phyloP scores from a whole-genome alignment of 148 eudicot genomes.

The Rhododendron vialii region DNA sequence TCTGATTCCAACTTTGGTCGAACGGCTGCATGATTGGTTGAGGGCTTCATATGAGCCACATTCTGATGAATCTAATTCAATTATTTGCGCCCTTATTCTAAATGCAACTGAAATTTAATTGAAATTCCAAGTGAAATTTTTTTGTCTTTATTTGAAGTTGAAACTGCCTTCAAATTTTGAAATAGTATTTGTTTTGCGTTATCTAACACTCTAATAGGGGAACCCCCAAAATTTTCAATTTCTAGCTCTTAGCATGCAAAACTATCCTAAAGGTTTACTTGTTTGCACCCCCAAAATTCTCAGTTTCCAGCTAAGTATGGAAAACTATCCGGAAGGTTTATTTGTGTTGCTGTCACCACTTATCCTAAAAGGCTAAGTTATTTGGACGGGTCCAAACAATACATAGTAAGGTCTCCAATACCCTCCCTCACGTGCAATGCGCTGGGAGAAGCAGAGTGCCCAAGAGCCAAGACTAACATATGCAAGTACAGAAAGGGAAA shows the following conservation, averaged over 20 bases:
- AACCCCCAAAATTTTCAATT: not conserved
- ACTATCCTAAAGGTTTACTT: not conserved
- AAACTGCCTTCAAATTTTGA: not conserved
- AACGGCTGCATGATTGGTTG: not conserved
- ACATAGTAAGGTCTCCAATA: not conserved
- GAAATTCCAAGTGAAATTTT: not conserved
- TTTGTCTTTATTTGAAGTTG: not conserved
- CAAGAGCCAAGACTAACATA: not conserved
- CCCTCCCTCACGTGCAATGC: not conserved
- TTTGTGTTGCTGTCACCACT: too few relatives aligned
- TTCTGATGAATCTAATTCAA: not conserved
- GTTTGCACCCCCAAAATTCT: too few relatives aligned
- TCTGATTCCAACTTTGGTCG: slow-evolving; percentile 1
- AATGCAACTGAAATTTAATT: not conserved
- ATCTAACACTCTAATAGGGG: not conserved
- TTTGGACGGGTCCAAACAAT: not conserved
- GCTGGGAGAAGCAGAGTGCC: not conserved
- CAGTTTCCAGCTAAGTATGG: too few relatives aligned
- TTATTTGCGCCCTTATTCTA: not conserved
- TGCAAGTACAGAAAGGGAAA: not conserved
- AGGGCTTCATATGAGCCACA: not conserved
- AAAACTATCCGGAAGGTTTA: too few relatives aligned
- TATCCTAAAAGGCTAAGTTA: too few relatives aligned
- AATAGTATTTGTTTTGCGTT: not conserved
- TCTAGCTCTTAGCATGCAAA: not conserved